A percentile compares a stretch with the other conserved stretches of the same genome.
Evolutionary conservation across 257 asterid genomes (phyloP).

Genomic region (Ocimum tenuiflorum): DNA sequence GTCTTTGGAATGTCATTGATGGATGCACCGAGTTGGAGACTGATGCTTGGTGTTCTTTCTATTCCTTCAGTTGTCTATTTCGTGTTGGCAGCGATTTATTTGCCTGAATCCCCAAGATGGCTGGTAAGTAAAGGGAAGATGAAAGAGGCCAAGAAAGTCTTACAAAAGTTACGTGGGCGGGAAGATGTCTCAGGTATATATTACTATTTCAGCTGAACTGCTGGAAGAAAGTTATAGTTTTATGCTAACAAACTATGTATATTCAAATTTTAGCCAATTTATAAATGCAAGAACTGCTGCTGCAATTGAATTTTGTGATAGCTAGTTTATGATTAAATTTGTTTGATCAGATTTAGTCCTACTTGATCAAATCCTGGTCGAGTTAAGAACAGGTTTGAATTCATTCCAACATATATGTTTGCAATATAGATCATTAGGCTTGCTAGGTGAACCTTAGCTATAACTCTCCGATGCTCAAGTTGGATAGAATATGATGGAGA

Average conservation of each 20-base stretch:
- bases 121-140: slow-evolving; percentile 82
- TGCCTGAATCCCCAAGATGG: slow-evolving; percentile 99
- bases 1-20: slow-evolving; percentile 79
- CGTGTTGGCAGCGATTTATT: slow-evolving; percentile 43
- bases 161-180: slow-evolving; percentile 68
- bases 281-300: neutral
- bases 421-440: neutral
- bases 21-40: slow-evolving; percentile 81
- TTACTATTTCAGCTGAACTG: neutral
- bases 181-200: slow-evolving; percentile 86
- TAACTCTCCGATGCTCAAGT: neutral
- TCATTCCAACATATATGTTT: neutral
- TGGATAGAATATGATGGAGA: neutral
- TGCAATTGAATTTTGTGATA: no score
- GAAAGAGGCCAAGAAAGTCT: slow-evolving; percentile 70
- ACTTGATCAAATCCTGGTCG: neutral
- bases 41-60: slow-evolving; percentile 90
- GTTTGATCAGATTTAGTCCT: neutral
- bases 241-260: neutral
- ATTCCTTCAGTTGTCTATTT: slow-evolving; percentile 71
- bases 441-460: neutral
- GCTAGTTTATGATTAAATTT: neutral
- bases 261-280: neutral
- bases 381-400: neutral
- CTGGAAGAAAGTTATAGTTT: neutral